Percentiles rank a stretch among this genome's conserved stretches.
Conservation (phyloP, 1,284 basidiomycete genomes). For the Pseudozyma sp. region DNA sequence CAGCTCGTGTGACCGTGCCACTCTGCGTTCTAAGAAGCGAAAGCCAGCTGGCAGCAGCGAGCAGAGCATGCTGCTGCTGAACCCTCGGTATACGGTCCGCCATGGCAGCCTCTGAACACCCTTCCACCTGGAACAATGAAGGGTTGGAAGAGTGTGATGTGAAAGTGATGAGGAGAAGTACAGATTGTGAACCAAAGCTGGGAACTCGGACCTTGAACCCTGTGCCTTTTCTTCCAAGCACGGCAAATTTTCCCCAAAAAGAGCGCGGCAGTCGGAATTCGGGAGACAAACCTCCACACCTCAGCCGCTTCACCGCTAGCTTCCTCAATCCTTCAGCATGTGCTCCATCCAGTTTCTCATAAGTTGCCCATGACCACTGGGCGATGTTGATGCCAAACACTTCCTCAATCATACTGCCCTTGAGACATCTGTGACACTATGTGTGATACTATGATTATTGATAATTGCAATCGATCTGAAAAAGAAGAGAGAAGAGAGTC, state of each 20-base stretch:
- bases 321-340: too few species aligned
- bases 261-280: slow-evolving; percentile 28
- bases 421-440: not conserved
- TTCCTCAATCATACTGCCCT: too few species aligned
- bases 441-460: too few species aligned
- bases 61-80: not conserved
- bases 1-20: not conserved
- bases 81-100: slow-evolving; percentile 20
- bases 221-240: slow-evolving; percentile 8
- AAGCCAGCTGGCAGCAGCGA: slow-evolving; percentile 10
- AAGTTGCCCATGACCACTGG: too few species aligned
- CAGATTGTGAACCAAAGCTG: not conserved
- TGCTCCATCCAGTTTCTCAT: too few species aligned
- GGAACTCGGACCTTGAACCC: slow-evolving; percentile 1
- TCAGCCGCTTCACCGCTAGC: too few species aligned
- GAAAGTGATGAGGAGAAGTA: not conserved
- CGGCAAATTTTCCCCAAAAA: slow-evolving; percentile 24
- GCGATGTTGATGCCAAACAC: too few species aligned
- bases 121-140: too few species aligned
- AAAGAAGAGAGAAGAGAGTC: not conserved
- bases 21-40: slow-evolving; percentile 8
- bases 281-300: slow-evolving; percentile 14
- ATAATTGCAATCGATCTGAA: not conserved
- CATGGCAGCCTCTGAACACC: slow-evolving; percentile 3
- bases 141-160: too few species aligned